A percentile compares a stretch with the other conserved stretches of the same genome.
These are phyloP conservation scores for Coniochaeta pulveracea DNA, from an alignment of 2,329 filamentous ascomycete genomes.

Conservation along the genomic window DNA sequence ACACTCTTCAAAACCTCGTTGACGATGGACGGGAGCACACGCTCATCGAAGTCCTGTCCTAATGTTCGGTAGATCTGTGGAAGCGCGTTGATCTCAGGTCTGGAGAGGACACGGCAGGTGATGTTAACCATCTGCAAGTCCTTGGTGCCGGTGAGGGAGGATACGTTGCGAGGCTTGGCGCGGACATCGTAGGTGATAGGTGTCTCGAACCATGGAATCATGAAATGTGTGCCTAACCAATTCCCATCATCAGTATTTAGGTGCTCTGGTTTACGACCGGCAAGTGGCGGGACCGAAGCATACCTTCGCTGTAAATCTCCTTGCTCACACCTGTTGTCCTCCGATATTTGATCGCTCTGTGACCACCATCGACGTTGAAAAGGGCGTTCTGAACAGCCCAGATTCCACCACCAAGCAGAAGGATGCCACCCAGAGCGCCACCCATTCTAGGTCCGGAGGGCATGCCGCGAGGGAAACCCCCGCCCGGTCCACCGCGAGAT, in stretches of 20 bases:
- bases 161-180: constrained; percentile 92
- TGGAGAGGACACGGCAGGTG: constrained; percentile 94
- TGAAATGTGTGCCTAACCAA: constrained; percentile 73
- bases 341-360: constrained; percentile 97
- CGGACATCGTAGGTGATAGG: constrained; percentile 96
- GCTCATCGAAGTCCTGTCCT: constrained; percentile 92
- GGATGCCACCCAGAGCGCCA: constrained; percentile 26
- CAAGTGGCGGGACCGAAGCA: constrained; percentile 11
- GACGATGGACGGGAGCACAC: constrained; percentile 91
- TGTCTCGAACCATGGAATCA: constrained; percentile 94
- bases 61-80: constrained; percentile 96
- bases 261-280: constrained; percentile 3
- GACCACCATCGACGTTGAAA: constrained; percentile 90
- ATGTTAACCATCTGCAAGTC: constrained; percentile 99
- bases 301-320: constrained; percentile 94
- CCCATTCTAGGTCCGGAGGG: constrained; percentile 28
- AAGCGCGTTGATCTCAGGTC: constrained; percentile 76
- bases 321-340: constrained; percentile 85
- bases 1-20: constrained; percentile 99
- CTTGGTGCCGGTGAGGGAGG: constrained; percentile 95
- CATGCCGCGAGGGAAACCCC: constrained; percentile 29
- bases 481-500: constrained; percentile 24
- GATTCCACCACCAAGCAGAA: constrained; percentile 35
- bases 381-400: constrained; percentile 48
- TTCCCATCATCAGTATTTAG: not conserved